Evolutionary conservation across 306 rosid genomes (phyloP), one percentile per base, ranked within the genome.

Genomic region (Cucurbita argyrosperma): DNA sequence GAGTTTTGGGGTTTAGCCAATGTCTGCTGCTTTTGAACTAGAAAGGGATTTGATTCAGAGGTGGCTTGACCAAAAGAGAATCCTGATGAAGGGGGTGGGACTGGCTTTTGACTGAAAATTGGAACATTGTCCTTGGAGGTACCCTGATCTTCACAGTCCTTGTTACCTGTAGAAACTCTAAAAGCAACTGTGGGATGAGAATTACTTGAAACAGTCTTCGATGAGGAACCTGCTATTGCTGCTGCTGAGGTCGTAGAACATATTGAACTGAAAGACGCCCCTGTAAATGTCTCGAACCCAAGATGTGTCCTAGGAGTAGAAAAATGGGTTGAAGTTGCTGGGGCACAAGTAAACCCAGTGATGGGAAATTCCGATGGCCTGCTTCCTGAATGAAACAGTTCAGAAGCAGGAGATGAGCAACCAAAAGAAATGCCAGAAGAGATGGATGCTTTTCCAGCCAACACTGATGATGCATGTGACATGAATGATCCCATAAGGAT

Each of bases 61-160:
- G 77, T 9, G 6, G 82, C 42, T 61, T 85, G 73, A 58, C 87
- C 91, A 71, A 90, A 89, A 55, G 47, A 76, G 82, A 85, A 90
- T 69, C 76, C 76, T 21, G 92, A 53, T 62, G 76, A 80, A 39
- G 84, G 80, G 8, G 78, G 76, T 42, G 76, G 52, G 50, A 77
- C 6, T 8, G 82, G 76, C 37, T 77, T 88, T 76, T 87, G 96
- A 18, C 82, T 80, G 77, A 90, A 87, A 56, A 54, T 73, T 65
- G 94, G 78, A 69, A 85, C 75, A 39, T 81, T 87, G 80, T 90
- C 96, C 78, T 90, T 96, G 2, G 96, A 91, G 94, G 89, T 87
- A 78, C 91, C 84, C 81, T 90, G 92, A 77, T 85, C 98, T 92
- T 88, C 86, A 68, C 89, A 91, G 74, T 85, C 86, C 76, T 80